Evolutionary conservation across 495 filamentous ascomycete genomes (phyloP), one percentile per base, ranked within the genome.

Genomic region (Aspergillus egyptiacus): DNA sequence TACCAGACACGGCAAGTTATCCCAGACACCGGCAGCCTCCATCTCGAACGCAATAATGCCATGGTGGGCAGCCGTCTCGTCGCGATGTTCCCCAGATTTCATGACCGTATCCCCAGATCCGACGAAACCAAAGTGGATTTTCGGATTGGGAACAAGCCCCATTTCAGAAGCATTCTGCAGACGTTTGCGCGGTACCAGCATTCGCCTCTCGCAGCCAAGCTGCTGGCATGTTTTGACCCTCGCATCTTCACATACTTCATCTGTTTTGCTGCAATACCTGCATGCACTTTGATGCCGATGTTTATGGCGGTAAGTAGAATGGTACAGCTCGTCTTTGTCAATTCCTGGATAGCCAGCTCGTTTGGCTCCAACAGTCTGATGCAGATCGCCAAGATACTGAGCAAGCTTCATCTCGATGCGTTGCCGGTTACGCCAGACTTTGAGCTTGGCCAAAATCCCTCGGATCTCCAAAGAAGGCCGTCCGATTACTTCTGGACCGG

Each of bases 81-180:
- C 65, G 1, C 65, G 58, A 53, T 61, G 54, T 17, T 55, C n/a
- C n/a, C 54, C 62, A 6, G 60, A 67, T 35, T 59, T 67, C 58
- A 66, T 62, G 25, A 67, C 60, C 5, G 54, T 50, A 47, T 67
- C 61, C 23, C 48, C 55, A 23, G 60, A 70, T 34, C 46, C 65
- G 31, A 66, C 36, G 2, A 39, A 6, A 22, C 62, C 64, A 39
- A 65, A 40, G 36, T 60, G 60, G 33, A 61, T 48, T 7, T 18
- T 23, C 6, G 51, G 42, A 13, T n/a, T 18, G 6, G 51, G 39
- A 41, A 33, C 31, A 24, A 10, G 50, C 28, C 51, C 41, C 36
- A 36, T 32, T 18, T 18, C 19, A 25, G 15, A 14, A 25, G 38
- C 38, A 24, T 28, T 15, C 28, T 27, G 35, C 2, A 50, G 27